Conservation (phyloP, 2,329 filamentous ascomycete species). For the Aspergillus ruber region DNA sequence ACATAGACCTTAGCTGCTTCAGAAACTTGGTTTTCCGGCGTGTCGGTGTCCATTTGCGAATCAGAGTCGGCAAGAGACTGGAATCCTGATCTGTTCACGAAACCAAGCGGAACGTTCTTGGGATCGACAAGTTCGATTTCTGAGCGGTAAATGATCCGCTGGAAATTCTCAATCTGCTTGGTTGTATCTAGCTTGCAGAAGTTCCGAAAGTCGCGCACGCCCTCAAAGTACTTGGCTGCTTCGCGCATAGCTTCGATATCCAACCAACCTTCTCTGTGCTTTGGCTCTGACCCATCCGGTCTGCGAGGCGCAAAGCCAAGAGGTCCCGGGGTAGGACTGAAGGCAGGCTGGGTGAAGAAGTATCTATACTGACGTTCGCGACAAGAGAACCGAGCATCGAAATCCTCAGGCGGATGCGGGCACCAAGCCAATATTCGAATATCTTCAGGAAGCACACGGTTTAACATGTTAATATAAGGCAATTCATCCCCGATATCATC, state of each 20-base stretch:
- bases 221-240: constrained; percentile 73
- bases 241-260: constrained; percentile 80
- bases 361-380: constrained; percentile 88
- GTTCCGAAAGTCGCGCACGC: constrained; percentile 89
- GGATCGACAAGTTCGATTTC: constrained; percentile 64
- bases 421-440: constrained; percentile 94
- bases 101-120: constrained; percentile 50
- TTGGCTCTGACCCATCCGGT: constrained; percentile 14
- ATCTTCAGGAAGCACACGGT: constrained; percentile 79
- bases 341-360: constrained; percentile 94
- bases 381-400: constrained; percentile 90
- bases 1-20: constrained; percentile 64
- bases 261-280: constrained; percentile 65
- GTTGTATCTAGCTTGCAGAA: constrained; percentile 88
- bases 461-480: constrained; percentile 74
- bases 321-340: constrained; percentile 58
- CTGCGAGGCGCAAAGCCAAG: constrained; percentile 41
- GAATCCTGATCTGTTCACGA: constrained; percentile 46
- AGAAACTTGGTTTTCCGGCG: constrained; percentile 24
- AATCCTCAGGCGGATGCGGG: constrained; percentile 67
- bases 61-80: constrained; percentile 22
- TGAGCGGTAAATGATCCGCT: constrained; percentile 70
- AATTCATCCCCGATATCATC: constrained; percentile 74
- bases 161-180: constrained; percentile 83
- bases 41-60: constrained; percentile 10